Percentiles rank a stretch among this genome's conserved stretches.
These are phyloP conservation scores for Cryphonectria japonica DNA, from an alignment of 2,329 filamentous ascomycete genomes.

Conservation along the genomic window DNA sequence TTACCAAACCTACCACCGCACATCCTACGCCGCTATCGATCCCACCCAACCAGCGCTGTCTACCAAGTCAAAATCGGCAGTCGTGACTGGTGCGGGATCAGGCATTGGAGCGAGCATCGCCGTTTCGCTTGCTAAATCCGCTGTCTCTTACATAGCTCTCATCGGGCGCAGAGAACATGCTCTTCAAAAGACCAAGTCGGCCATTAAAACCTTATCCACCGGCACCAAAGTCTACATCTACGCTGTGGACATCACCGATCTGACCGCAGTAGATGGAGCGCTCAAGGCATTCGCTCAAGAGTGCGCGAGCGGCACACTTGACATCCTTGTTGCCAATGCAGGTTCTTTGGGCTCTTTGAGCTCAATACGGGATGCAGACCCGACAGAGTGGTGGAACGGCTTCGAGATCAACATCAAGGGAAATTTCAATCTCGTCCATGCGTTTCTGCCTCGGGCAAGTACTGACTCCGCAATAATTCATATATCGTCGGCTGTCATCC, in stretches of 20 bases:
- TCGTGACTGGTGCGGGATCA: conserved; percentile 14
- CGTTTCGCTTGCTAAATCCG: conserved; percentile 9
- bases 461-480: neutral
- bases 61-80: conserved; percentile 18
- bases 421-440: conserved; percentile 14
- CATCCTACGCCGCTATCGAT: conserved; percentile 13
- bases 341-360: neutral
- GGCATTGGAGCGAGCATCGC: conserved; percentile 12
- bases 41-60: conserved; percentile 13
- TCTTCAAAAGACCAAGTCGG: neutral
- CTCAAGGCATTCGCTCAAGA: neutral
- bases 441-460: neutral
- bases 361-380: neutral
- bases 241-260: neutral
- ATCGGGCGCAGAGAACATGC: conserved; percentile 7
- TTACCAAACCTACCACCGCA: conserved; percentile 9
- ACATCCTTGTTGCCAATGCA: neutral
- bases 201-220: neutral
- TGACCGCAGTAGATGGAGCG: neutral
- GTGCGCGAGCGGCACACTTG: neutral
- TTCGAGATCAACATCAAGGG: conserved; percentile 14
- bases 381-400: neutral
- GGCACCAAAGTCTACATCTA: neutral
- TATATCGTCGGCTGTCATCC: conserved; percentile 4
- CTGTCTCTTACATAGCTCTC: conserved; percentile 6